Percentiles rank a stretch among this genome's conserved stretches.
Conservation (phyloP, 2,329 filamentous ascomycete genomes). For the Coniochaeta pulveracea region DNA sequence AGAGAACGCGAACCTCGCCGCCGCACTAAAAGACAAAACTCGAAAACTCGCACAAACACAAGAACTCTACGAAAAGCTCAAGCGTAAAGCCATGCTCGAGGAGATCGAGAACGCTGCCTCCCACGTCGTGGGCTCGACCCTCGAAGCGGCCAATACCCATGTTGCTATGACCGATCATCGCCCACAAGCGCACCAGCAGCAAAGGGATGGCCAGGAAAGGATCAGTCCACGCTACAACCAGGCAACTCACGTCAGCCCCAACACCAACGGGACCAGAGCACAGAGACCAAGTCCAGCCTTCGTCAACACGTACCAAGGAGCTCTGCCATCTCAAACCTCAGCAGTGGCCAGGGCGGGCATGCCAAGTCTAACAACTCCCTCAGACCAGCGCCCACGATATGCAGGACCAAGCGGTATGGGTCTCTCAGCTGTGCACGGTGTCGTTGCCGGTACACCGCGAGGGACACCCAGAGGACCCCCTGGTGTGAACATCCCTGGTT, state of each 20-base stretch:
- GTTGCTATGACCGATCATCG: slow-evolving; percentile 2
- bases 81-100: slow-evolving; percentile 40
- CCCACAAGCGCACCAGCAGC: neutral
- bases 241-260: neutral
- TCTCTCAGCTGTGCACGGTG: neutral
- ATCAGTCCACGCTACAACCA: neutral
- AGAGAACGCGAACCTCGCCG: slow-evolving; percentile 61
- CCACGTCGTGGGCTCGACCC: slow-evolving; percentile 31
- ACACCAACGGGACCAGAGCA: neutral
- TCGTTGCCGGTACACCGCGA: neutral
- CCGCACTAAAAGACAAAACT: slow-evolving; percentile 58
- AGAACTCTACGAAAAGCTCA: slow-evolving; percentile 50
- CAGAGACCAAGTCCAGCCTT: neutral
- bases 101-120: slow-evolving; percentile 44
- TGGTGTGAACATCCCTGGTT: neutral
- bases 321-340: neutral
- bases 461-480: neutral
- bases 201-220: neutral
- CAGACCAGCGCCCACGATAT: neutral
- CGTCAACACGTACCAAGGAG: neutral
- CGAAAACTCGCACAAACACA: slow-evolving; percentile 59
- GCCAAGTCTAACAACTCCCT: neutral
- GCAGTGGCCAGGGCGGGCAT: neutral
- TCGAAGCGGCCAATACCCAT: slow-evolving; percentile 3
- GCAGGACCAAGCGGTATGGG: neutral